Conservation (phyloP, 2,329 filamentous ascomycete genomes). For the Geosmithia putterillii region DNA sequence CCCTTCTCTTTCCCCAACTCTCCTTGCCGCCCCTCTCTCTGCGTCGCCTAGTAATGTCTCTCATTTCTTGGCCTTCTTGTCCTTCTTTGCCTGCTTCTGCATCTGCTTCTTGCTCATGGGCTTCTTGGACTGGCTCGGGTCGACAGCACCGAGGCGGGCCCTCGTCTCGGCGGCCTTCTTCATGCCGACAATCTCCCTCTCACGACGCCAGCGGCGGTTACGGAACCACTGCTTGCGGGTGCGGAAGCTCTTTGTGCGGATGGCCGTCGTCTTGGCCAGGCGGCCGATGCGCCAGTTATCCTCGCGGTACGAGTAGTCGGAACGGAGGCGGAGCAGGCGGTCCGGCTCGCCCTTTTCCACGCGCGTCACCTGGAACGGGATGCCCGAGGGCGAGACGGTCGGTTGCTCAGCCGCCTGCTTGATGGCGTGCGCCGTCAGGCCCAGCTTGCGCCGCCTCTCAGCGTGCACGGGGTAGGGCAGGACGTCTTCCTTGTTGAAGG, state of each 20-base stretch:
- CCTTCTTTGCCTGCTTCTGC: conserved; percentile 15
- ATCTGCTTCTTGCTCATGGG: conserved; percentile 19
- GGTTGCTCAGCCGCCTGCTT: conserved; percentile 21
- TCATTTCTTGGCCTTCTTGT: conserved; percentile 25
- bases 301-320: conserved; percentile 47
- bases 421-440: conserved; percentile 49
- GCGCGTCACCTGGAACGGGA: conserved; percentile 33
- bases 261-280: conserved; percentile 37
- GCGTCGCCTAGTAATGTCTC: conserved; percentile 5
- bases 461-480: conserved; percentile 68
- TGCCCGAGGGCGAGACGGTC: conserved; percentile 34
- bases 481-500: conserved; percentile 68
- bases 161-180: conserved; percentile 22
- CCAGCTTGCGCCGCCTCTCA: conserved; percentile 61
- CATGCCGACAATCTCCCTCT: conserved; percentile 28
- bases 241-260: conserved; percentile 34
- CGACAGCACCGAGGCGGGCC: conserved; percentile 15
- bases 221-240: conserved; percentile 38
- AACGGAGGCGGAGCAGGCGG: conserved; percentile 35
- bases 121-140: conserved; percentile 13
- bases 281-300: conserved; percentile 47
- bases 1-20: background rate
- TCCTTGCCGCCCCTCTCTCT: no score
- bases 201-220: conserved; percentile 26
- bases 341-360: conserved; percentile 26